Evolutionary conservation across 495 filamentous ascomycete species (phyloP).

Genomic region (Trichoderma asperelloides): DNA sequence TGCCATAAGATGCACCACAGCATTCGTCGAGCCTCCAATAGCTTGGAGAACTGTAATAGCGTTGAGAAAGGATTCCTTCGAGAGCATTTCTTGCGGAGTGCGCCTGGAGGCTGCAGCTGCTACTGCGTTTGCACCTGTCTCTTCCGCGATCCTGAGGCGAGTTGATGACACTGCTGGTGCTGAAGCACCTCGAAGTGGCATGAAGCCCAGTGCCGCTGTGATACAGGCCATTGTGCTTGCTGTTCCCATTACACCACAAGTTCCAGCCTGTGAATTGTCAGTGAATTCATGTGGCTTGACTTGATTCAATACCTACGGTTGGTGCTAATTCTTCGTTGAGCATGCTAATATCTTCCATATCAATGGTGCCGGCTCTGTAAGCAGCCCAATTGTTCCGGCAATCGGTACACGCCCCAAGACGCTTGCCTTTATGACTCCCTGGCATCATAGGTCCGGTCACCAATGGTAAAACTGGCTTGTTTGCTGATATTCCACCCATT

Average conservation of each 20-base stretch:
- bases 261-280: conserved; percentile 27
- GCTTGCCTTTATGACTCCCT: conserved; percentile 46
- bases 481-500: conserved; percentile 62
- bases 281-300: neutral
- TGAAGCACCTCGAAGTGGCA: conserved; percentile 48
- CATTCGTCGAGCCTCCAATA: conserved; percentile 62
- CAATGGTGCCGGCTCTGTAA: conserved; percentile 48
- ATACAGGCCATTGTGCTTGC: conserved; percentile 64
- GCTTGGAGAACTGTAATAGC: conserved; percentile 61
- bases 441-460: conserved; percentile 63
- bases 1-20: conserved; percentile 57
- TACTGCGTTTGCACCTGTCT: conserved; percentile 28
- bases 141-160: conserved; percentile 53
- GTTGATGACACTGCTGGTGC: conserved; percentile 58
- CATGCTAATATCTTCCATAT: conserved; percentile 55
- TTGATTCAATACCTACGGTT: conserved; percentile 25
- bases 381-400: conserved; percentile 61
- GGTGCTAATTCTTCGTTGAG: conserved; percentile 62
- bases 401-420: conserved; percentile 61
- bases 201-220: conserved; percentile 54
- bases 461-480: conserved; percentile 55
- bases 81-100: conserved; percentile 46
- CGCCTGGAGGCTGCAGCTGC: conserved; percentile 10
- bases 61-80: conserved; percentile 54
- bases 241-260: conserved; percentile 65